Evolutionary conservation across 352 stramenopile species (phyloP).

Genomic region (Phytophthora pinifolia): DNA sequence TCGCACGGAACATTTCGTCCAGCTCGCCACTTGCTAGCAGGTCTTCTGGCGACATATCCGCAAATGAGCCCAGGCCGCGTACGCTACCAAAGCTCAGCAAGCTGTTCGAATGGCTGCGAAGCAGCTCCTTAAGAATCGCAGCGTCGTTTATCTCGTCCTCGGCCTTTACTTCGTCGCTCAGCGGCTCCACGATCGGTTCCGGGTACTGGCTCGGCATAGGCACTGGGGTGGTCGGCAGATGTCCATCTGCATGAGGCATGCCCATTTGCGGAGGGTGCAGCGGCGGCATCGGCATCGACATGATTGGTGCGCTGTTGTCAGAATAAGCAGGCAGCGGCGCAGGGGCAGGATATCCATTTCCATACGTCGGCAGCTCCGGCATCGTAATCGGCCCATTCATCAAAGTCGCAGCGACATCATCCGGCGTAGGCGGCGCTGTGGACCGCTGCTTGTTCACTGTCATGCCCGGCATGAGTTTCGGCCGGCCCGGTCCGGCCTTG

Average conservation of each 20-base stretch:
- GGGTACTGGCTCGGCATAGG: slow-evolving; percentile 39
- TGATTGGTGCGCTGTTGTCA: slow-evolving; percentile 24
- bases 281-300: slow-evolving; percentile 23
- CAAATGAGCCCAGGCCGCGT: slow-evolving; percentile 53
- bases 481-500: slow-evolving; percentile 57
- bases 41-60: slow-evolving; percentile 77
- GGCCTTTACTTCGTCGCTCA: slow-evolving; percentile 55
- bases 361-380: slow-evolving; percentile 25
- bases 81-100: slow-evolving; percentile 67
- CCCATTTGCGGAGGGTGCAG: slow-evolving; percentile 26
- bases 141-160: slow-evolving; percentile 65
- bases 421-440: slow-evolving; percentile 45
- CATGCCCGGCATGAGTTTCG: slow-evolving; percentile 59
- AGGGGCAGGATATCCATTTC: slow-evolving; percentile 16
- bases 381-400: slow-evolving; percentile 38
- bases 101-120: slow-evolving; percentile 66
- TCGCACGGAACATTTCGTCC: slow-evolving; percentile 74
- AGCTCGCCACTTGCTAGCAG: slow-evolving; percentile 76
- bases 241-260: slow-evolving; percentile 20
- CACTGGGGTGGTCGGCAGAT: slow-evolving; percentile 17
- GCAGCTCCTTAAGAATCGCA: slow-evolving; percentile 66
- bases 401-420: slow-evolving; percentile 53
- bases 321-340: slow-evolving; percentile 9
- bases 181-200: slow-evolving; percentile 64
- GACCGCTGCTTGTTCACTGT: slow-evolving; percentile 47